Conservation (phyloP, 176 grass and related monocot genomes). For the Lolium rigidum region DNA sequence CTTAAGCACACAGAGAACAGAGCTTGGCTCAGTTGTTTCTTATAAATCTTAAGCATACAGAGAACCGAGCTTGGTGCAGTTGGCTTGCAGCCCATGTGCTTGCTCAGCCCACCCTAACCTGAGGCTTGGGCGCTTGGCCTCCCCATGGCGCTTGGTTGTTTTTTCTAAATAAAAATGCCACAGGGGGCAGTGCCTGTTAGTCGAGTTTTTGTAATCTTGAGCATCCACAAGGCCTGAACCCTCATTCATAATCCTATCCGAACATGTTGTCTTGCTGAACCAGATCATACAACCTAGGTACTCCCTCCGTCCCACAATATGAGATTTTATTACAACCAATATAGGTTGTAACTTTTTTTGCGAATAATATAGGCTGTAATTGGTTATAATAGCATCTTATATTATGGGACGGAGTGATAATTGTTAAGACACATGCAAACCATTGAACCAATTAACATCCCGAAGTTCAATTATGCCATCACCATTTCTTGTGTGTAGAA, state of each 20-base stretch:
- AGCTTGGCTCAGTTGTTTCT: not conserved
- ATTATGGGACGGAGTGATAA: not conserved
- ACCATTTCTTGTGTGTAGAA: not conserved
- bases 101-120: not conserved
- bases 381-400: too few species aligned
- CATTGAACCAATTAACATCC: not conserved
- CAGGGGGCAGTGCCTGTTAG: not conserved
- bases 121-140: not conserved
- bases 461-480: not conserved
- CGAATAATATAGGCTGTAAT: too few species aligned
- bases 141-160: not conserved
- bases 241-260: not conserved
- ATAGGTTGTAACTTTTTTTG: too few species aligned
- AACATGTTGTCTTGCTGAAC: slow-evolving; percentile 4
- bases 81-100: not conserved
- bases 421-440: not conserved
- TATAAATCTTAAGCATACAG: not conserved
- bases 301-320: too few species aligned
- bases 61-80: not conserved
- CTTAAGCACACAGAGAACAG: not conserved
- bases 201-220: not conserved
- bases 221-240: not conserved
- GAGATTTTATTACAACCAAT: too few species aligned
- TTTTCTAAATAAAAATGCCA: not conserved
- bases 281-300: not conserved